phyloP scores from a whole-genome alignment of 1,284 basidiomycete genomes.

The Porogramme epimiltina region DNA sequence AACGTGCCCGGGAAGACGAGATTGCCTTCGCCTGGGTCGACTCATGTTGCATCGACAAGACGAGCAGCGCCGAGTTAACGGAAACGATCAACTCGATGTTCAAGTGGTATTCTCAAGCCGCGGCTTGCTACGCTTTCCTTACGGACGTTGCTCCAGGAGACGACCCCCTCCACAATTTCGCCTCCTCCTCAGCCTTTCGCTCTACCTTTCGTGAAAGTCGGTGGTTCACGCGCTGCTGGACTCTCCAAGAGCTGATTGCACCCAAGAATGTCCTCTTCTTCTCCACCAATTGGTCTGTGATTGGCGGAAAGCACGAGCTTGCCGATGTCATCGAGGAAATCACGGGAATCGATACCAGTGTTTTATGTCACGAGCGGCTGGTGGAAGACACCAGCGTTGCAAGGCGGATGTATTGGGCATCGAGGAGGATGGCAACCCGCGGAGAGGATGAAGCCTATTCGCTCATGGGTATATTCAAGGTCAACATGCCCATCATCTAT shows the following conservation, averaged over 20 bases:
- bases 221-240: neutral
- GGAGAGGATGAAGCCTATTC: too few species aligned
- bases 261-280: neutral
- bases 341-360: neutral
- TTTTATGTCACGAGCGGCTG: neutral
- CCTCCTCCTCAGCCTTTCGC: neutral
- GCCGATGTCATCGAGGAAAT: neutral
- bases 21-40: neutral
- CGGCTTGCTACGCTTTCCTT: neutral
- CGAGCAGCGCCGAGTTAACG: neutral
- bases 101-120: neutral
- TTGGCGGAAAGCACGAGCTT: neutral
- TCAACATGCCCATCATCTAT: too few species aligned
- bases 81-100: neutral
- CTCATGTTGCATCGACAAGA: conserved; percentile 2
- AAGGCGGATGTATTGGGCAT: neutral
- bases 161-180: too few species aligned
- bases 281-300: neutral
- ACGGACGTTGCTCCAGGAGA: neutral
- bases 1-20: neutral
- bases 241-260: neutral
- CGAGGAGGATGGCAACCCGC: neutral
- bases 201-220: neutral
- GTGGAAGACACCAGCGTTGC: neutral
- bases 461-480: too few species aligned